Conservation (phyloP, 768 basidiomycete genomes). For the Russula sp. region DNA sequence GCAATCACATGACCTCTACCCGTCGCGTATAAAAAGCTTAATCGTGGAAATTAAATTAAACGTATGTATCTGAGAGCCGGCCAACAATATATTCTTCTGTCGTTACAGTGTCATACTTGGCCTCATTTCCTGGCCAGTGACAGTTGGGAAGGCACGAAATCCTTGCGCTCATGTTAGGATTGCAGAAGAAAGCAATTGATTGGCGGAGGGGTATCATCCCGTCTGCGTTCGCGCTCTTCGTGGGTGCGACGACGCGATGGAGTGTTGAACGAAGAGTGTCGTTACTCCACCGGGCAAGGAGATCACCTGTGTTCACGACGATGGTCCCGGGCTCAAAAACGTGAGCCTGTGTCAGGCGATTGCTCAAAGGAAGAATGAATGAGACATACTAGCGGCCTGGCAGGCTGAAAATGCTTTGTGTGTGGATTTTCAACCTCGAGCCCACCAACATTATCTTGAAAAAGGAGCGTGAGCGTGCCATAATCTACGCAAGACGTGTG, state of each 20-base stretch:
- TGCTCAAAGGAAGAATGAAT: not conserved
- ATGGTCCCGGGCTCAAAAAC: constrained; percentile 61
- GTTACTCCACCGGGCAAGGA: constrained; percentile 79
- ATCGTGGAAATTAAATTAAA: not conserved
- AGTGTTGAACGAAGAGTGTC: constrained; percentile 72
- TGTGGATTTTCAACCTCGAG: constrained; percentile 78
- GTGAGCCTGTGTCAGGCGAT: not conserved
- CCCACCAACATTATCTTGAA: constrained; percentile 81
- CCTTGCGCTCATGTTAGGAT: constrained; percentile 61
- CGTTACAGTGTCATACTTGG: constrained; percentile 64
- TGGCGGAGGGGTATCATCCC: constrained; percentile 59
- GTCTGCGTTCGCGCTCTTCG: constrained; percentile 42
- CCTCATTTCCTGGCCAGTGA: constrained; percentile 39
- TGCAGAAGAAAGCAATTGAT: constrained; percentile 85
- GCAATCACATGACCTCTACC: constrained; percentile 16
- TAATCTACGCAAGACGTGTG: constrained; percentile 43
- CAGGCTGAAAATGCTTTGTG: constrained; percentile 62
- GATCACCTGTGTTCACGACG: constrained; percentile 76
- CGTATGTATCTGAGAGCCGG: constrained; percentile 53
- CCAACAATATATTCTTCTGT: constrained; percentile 74
- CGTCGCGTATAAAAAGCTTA: not conserved
- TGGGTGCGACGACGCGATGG: constrained; percentile 76
- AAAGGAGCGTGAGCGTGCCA: constrained; percentile 73
- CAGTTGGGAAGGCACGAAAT: constrained; percentile 69
- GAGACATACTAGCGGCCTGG: constrained; percentile 61